phyloP scores from a whole-genome alignment of 805 yeast species.

The Candida peoriensis region DNA sequence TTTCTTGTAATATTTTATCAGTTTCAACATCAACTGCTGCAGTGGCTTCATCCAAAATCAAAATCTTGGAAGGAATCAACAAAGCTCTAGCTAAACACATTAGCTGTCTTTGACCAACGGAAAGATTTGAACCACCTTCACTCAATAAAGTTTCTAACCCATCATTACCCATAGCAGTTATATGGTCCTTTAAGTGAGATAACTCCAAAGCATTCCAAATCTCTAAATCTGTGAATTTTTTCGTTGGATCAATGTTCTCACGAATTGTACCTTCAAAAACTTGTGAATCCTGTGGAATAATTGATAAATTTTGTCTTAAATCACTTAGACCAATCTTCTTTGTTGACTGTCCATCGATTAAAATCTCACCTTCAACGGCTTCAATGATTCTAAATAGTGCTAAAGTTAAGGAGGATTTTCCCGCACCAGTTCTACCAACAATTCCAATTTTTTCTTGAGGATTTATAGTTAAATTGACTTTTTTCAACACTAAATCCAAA shows the following conservation, averaged over 20 bases:
- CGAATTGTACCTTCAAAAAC: conserved; percentile 83
- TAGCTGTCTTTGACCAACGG: conserved; percentile 74
- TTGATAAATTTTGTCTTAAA: conserved; percentile 69
- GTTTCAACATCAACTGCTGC: conserved; percentile 89
- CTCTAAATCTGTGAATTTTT: conserved; percentile 61
- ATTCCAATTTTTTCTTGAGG: conserved; percentile 87
- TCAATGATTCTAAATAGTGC: conserved; percentile 86
- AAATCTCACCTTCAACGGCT: conserved; percentile 61
- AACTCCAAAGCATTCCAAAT: conserved; percentile 79
- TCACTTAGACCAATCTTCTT: conserved; percentile 69
- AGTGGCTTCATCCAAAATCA: conserved; percentile 81
- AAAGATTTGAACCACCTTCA: conserved; percentile 68
- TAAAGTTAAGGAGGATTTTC: conserved; percentile 80
- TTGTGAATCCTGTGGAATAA: conserved; percentile 93
- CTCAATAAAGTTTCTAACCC: conserved; percentile 51
- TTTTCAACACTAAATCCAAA: conserved; percentile 71
- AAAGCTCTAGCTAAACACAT: conserved; percentile 80
- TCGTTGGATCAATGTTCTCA: conserved; percentile 82
- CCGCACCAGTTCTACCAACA: conserved; percentile 97
- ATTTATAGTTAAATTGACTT: conserved; percentile 57
- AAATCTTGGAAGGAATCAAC: conserved; percentile 54
- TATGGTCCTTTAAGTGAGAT: conserved; percentile 69
- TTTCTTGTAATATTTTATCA: conserved; percentile 69
- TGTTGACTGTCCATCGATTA: conserved; percentile 67
- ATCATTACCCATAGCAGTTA: conserved; percentile 45